Percentiles rank a stretch among this genome's conserved stretches.
Evolutionary conservation across 345 rosid species (phyloP).

Genomic region (Pelargonium nanum): DNA sequence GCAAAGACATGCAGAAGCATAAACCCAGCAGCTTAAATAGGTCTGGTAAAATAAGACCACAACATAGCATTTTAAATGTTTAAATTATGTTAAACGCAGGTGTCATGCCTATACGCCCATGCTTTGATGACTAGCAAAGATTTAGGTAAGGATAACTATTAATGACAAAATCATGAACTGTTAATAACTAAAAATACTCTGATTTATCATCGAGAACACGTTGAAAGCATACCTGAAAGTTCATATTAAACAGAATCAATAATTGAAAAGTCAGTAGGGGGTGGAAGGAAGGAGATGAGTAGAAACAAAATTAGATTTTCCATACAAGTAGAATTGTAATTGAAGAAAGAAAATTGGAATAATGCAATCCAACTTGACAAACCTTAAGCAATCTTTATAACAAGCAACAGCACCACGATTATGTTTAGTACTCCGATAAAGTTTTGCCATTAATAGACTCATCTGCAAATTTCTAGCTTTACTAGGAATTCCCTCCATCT

Average conservation of each 20-base stretch:
- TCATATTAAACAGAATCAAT: too few species aligned
- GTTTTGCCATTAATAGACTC: conserved; percentile 90
- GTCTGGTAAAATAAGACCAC: too few species aligned
- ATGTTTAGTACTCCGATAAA: conserved; percentile 73
- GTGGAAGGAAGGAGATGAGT: too few species aligned
- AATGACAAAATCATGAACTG: background rate
- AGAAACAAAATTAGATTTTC: too few species aligned
- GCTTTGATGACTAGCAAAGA: background rate
- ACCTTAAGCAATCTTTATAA: conserved; percentile 93
- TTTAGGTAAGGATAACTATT: background rate
- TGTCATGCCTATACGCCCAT: background rate
- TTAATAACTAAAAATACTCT: too few species aligned
- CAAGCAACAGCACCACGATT: conserved; percentile 79
- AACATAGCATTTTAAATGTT: background rate
- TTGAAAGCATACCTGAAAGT: too few species aligned
- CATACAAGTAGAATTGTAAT: background rate
- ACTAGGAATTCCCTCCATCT: conserved; percentile 91
- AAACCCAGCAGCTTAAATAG: background rate
- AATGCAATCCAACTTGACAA: conserved; percentile 4
- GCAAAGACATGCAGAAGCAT: background rate
- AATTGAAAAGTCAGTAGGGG: too few species aligned
- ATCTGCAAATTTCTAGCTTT: conserved; percentile 87
- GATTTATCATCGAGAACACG: too few species aligned
- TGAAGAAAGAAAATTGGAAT: background rate
- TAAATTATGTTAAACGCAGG: background rate